These are phyloP conservation scores for Blastobotrys buckinghamii DNA, from an alignment of 1,139 yeast genomes.

Conservation along the genomic window DNA sequence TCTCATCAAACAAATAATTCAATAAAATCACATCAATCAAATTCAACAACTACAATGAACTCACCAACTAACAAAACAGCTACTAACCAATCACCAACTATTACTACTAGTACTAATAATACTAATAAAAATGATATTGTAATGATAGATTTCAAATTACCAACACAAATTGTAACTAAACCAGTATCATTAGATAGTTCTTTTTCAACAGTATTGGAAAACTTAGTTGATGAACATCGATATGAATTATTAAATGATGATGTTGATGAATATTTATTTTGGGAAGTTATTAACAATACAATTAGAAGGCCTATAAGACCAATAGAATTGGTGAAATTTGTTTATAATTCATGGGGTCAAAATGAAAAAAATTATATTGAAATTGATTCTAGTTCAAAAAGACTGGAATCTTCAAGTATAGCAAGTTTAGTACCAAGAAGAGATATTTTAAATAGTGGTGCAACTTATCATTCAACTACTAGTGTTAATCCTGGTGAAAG, in stretches of 20 bases:
- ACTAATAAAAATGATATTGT: neutral
- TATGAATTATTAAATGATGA: slow-evolving; percentile 22
- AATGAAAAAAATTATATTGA: slow-evolving; percentile 17
- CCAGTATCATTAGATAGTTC: slow-evolving; percentile 14
- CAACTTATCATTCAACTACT: slow-evolving; percentile 14
- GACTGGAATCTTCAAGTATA: slow-evolving; percentile 26
- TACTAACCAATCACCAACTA: neutral
- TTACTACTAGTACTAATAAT: neutral
- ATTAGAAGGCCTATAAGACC: slow-evolving; percentile 28
- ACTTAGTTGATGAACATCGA: slow-evolving; percentile 26
- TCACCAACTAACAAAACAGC: no score
- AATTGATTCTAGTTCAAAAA: slow-evolving; percentile 23
- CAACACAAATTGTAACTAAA: slow-evolving; percentile 23
- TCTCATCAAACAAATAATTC: no score
- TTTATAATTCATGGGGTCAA: slow-evolving; percentile 24
- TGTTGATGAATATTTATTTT: slow-evolving; percentile 23
- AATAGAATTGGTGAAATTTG: slow-evolving; percentile 20
- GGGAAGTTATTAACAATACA: slow-evolving; percentile 23
- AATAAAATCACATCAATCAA: neutral
- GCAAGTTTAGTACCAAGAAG: slow-evolving; percentile 32
- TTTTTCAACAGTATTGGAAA: slow-evolving; percentile 17
- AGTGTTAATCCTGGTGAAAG: no score
- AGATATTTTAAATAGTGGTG: slow-evolving; percentile 25
- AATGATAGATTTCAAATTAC: slow-evolving; percentile 19
- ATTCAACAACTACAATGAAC: neutral